Evolutionary conservation across 352 stramenopile genomes (phyloP), one percentile per base, ranked within the genome.

Genomic region (Thalassiosira allenii): DNA sequence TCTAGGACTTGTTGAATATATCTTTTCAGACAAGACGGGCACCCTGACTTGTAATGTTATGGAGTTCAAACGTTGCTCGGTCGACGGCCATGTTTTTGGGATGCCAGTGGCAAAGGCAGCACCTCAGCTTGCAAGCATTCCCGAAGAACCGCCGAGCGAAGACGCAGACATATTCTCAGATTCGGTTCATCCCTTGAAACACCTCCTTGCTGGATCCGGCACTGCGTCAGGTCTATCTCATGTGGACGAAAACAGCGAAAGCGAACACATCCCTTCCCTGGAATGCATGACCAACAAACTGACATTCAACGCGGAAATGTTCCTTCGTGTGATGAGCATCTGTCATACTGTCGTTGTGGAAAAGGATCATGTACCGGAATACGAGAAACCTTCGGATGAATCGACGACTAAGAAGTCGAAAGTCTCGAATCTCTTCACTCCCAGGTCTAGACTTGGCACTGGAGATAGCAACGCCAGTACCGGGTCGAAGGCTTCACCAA

Each of bases 1-100:
- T 85, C 74, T 95, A 2, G 98, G 97, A 1, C 95, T 98, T 90
- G 97, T 99, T 52, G 95, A 97, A 29, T 98, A 99, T 75, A 96
- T 99, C 3, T 99, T 99, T 83, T 98, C 94, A 0, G 98, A 99
- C 88, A 99, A 99, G 78, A 99, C 98, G 1, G 98, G 98, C n/a
- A 99, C 98, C n/a, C 88, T 99, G 2, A 99, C 98, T 0, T 98
- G 96, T 81, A 99, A 99, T 86, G 91, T 99, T 3, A 99, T 99
- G 97, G 94, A 98, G 77, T 99, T 99, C 81, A 97, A 98, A 53
- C 96, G 97, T 64, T 98, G 95, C 80, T 97, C 95, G 29, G 97
- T 99, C 54, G 96, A 98, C 75, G 96, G 96, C 34, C 87, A 94
- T 64, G 89, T 93, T 20, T 98, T 98, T 84, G 96, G 96, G 11